Evolutionary conservation across 495 filamentous ascomycete genomes (phyloP), one percentile per base, ranked within the genome.

Genomic region (Lasiosphaeria hispida): DNA sequence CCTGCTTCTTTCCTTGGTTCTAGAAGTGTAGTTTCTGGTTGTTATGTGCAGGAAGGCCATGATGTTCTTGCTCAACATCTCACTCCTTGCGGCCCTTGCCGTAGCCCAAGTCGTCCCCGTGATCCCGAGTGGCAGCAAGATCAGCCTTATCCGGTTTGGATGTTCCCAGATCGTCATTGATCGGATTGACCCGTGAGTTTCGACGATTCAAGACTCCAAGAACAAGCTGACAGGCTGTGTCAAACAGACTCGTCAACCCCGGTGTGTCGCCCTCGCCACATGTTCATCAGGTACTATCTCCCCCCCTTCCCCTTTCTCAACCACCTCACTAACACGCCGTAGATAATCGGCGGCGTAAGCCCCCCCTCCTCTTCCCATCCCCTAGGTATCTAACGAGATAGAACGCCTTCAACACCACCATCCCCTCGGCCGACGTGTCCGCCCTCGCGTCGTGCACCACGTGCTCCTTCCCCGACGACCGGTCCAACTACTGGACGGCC

Each of bases 401-500:
- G 67, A 58, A 77, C 48, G 71, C 63, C 36, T 77, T 78, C 71
- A 76, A 77, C 63, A 72, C 70, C 0, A 68, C 69, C 35, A 76
- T 78, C 71, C 70, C 74, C 2, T 33, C 36, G 7, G 66, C 63
- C 15, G 75, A 79, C 52, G 71, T 76, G 34, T 63, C 76, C 13
- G 58, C 55, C 19, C 50, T 64, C 10, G 70, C 75, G 9, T 62
- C 42, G 10, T 78, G 76, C 66, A 78, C 76, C 0, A 72, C 71
- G 1, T 78, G 76, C 59, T 67, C 65, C 34, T 78, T 77, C 55
- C 61, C 69, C 23, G 69, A 79, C 56, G 75, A 79, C 53, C 69
- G 77, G 50, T 72, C 68, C 54, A 80, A 80, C 71, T 81, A 81
- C 73, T 81, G 78, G 78, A 80, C 78, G 0, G 77, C 78, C 42